Conservation (phyloP, 352 stramenopile genomes). For the Phytophthora ramorum region DNA sequence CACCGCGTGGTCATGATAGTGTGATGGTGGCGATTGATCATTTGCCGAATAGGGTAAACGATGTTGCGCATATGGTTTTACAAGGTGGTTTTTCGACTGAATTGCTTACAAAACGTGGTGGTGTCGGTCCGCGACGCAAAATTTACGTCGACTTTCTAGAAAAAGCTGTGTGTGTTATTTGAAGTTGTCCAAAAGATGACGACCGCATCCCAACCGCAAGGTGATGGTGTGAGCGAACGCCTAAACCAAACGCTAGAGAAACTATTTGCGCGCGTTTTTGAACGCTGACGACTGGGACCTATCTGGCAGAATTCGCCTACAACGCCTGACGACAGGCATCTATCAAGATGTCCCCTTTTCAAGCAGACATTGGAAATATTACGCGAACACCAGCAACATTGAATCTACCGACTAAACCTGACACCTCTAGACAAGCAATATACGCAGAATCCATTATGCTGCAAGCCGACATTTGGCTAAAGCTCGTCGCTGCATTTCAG, state of each 20-base stretch:
- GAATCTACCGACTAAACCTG: neutral
- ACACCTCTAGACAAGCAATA: neutral
- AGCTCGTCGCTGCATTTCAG: neutral
- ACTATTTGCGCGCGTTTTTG: slow-evolving; percentile 9
- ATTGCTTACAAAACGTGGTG: slow-evolving; percentile 17
- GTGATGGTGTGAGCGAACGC: slow-evolving; percentile 7
- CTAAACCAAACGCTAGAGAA: slow-evolving; percentile 15
- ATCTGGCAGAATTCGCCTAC: slow-evolving; percentile 20
- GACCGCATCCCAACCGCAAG: too few species aligned
- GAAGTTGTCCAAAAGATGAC: slow-evolving; percentile 16
- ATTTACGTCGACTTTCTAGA: slow-evolving; percentile 15
- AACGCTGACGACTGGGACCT: slow-evolving; percentile 18
- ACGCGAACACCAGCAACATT: slow-evolving; percentile 7
- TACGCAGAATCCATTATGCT: neutral
- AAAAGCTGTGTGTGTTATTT: slow-evolving; percentile 10
- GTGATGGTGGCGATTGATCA: slow-evolving; percentile 24
- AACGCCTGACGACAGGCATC: slow-evolving; percentile 12
- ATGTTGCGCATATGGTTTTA: slow-evolving; percentile 16
- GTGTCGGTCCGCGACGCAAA: slow-evolving; percentile 22
- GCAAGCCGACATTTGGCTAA: neutral
- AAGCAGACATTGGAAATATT: slow-evolving; percentile 23
- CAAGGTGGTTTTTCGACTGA: slow-evolving; percentile 21
- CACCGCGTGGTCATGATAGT: neutral
- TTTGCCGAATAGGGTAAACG: slow-evolving; percentile 16
- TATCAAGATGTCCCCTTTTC: slow-evolving; percentile 27